A percentile compares a stretch with the other conserved stretches of the same genome.
Conservation (phyloP, 2,329 filamentous ascomycete species). For the Exophiala sideris region DNA sequence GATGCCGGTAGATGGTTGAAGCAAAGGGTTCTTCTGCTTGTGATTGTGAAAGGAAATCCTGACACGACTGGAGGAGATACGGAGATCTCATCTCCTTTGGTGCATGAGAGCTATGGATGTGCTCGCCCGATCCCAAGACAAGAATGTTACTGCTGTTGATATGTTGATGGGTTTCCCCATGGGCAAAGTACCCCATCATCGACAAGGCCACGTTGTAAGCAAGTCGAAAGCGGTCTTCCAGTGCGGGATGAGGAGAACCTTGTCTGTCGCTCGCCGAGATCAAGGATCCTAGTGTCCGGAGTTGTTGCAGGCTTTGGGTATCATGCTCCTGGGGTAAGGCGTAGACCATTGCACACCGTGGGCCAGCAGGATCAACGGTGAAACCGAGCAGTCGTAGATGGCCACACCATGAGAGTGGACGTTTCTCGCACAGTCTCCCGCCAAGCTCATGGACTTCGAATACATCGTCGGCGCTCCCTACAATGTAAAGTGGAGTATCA, state of each 20-base stretch:
- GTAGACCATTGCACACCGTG: constrained; percentile 28
- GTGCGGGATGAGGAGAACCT: constrained; percentile 39
- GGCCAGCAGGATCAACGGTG: constrained; percentile 24
- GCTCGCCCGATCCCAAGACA: constrained; percentile 43
- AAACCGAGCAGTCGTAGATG: constrained; percentile 42
- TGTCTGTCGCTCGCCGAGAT: constrained; percentile 31
- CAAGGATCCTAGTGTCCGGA: constrained; percentile 25
- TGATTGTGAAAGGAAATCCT: constrained; percentile 23
- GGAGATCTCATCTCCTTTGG: constrained; percentile 31
- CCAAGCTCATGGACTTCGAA: constrained; percentile 26
- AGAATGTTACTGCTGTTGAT: constrained; percentile 64
- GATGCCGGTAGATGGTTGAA: constrained; percentile 60
- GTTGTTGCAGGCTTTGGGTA: constrained; percentile 21
- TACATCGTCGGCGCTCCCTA: constrained; percentile 25
- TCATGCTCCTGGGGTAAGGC: constrained; percentile 25
- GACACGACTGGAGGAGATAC: constrained; percentile 27
- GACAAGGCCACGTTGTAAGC: constrained; percentile 58
- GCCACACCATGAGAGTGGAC: constrained; percentile 25
- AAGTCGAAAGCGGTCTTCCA: constrained; percentile 61
- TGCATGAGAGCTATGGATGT: constrained; percentile 31
- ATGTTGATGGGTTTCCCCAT: constrained; percentile 58
- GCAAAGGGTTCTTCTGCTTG: constrained; percentile 39
- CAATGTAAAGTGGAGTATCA: constrained; percentile 21
- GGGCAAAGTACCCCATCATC: constrained; percentile 55
- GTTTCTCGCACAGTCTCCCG: constrained; percentile 21